Evolutionary conservation across 2,329 filamentous ascomycete genomes (phyloP), one percentile per base, ranked within the genome.

Genomic region (Massarina eburnea): DNA sequence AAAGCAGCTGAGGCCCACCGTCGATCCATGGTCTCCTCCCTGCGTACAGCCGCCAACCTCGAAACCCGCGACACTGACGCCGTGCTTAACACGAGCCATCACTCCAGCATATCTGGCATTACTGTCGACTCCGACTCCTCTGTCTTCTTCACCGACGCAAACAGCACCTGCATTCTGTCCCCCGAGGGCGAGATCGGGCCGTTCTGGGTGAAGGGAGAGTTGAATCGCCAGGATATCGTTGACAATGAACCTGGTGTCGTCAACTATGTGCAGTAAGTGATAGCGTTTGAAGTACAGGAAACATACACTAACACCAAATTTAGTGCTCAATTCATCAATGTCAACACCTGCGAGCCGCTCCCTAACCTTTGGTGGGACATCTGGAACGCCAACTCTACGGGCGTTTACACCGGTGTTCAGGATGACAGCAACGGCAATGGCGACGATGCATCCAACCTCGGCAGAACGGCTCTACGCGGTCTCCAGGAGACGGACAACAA

Each of bases 311-410:
- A n/a, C n/a, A 61, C 78, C 33, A 67, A 71, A 9, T 56, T 79
- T 18, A 76, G 78, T 52, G 67, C 75, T 47, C 76, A 80, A 56
- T 66, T 79, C 36, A 68, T 80, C 35, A 77, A 80, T 48, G 68
- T 77, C 26, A 62, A 68, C n/a, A 80, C 77, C 4, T 81, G 78
- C 64, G 61, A 76, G 54, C 72, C 75, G 6, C 67, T 79, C 1
- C 63, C 71, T 3, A 61, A 74, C 34, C 66, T 73, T 12, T 75
- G 69, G 41, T 54, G 79, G n/a, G 77, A 80, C 48, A 73, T 79
- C 49, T 80, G 78, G 78, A 72, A 71, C 48, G 55, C 52, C 53
- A 66, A 59, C 43, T 35, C 49, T 4, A 59, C 58, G 9, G 48
- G 40, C 14, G 40, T 43, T 8, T 43, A 43, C 20, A 15, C 20